Base-by-base conservation (phyloP, 1,139 yeast species). In the Suhomyces panamericanus region DNA sequence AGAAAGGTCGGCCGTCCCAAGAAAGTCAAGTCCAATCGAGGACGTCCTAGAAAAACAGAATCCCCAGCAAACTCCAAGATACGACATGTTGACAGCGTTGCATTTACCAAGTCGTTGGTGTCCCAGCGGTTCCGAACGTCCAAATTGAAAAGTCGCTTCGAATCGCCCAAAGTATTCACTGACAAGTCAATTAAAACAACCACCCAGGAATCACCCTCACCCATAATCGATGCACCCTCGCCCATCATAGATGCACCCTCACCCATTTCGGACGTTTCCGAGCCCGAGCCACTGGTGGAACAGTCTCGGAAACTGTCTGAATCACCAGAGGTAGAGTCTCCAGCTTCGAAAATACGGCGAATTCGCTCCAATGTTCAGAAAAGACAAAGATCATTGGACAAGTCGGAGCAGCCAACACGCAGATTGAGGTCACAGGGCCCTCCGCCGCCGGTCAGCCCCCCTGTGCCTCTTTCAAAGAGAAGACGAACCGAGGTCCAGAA, bases 401-500 rank as follows among this genome's bases (percentile, higher is more conserved):
- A 20, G 22, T 12, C 32, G 22, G 9, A 22, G 16, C 27, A 17
- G 10, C 34, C 24, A 13, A 41, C 29, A 15, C 34, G 33, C 14
- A 37, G 39, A 32, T 24, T 35, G 15, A 26, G 42, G 4, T 32
- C 41, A 5, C 33, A 35, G 14, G 35, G 31, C 1, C 35, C 41
- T 6, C 30, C 34, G 2, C 38, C 41, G 2, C 47, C 47, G 3
- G 7, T 35, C 10, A 42, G 42, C 24, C 43, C 44, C 11, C 49
- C 45, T 12, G 32, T 35, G 10, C 46, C 51, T 15, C 43, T 46
- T 12, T 42, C 40, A n/a, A 46, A 49, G 38, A 38, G 41, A 51
- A 48, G 55, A 56, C 26, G 46, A 56, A 47, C 59, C 53, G 42
- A 46, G 49, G 39, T 49, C 6, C 72, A 66, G 48, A 60, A 58